phyloP scores from a whole-genome alignment of 192 early-diverging fungal genomes.

The Coemansia asiatica region DNA sequence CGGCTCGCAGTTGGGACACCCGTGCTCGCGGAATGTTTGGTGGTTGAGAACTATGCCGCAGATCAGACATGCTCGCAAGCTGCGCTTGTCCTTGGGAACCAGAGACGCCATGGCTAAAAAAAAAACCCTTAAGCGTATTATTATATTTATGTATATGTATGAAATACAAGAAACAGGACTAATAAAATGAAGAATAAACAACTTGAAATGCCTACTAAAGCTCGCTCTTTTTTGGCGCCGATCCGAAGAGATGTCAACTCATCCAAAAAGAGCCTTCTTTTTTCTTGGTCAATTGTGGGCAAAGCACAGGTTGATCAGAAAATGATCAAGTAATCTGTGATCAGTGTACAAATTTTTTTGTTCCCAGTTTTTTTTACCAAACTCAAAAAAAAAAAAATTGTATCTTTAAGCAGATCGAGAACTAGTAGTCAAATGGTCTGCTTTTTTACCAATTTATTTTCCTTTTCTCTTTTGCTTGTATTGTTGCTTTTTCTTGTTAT shows the following conservation, averaged over 20 bases:
- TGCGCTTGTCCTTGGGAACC: slow-evolving; percentile 66
- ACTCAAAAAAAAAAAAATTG: slow-evolving; percentile 4
- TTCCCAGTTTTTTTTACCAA: background rate
- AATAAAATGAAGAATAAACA: slow-evolving; percentile 9
- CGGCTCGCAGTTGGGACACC: slow-evolving; percentile 84
- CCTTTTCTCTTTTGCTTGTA: background rate
- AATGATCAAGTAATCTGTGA: slow-evolving; percentile 12
- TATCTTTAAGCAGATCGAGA: no score
- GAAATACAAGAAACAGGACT: background rate
- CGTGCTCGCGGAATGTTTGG: slow-evolving; percentile 65
- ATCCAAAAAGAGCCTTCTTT: no score
- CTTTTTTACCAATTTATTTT: background rate
- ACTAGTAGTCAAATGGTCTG: background rate
- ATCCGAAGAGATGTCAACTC: no score
- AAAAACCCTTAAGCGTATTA: no score
- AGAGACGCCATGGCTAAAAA: slow-evolving; percentile 38
- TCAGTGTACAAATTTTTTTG: slow-evolving; percentile 9
- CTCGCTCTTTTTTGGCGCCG: no score
- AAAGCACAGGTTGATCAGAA: background rate
- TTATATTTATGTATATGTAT: no score
- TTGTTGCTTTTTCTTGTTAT: background rate
- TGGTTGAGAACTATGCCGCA: slow-evolving; percentile 80
- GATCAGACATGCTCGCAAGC: slow-evolving; percentile 76
- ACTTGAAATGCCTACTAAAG: background rate
- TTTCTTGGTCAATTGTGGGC: no score